phyloP scores from a whole-genome alignment of 192 early-diverging fungal species.

The Backusella tuberculispora region DNA sequence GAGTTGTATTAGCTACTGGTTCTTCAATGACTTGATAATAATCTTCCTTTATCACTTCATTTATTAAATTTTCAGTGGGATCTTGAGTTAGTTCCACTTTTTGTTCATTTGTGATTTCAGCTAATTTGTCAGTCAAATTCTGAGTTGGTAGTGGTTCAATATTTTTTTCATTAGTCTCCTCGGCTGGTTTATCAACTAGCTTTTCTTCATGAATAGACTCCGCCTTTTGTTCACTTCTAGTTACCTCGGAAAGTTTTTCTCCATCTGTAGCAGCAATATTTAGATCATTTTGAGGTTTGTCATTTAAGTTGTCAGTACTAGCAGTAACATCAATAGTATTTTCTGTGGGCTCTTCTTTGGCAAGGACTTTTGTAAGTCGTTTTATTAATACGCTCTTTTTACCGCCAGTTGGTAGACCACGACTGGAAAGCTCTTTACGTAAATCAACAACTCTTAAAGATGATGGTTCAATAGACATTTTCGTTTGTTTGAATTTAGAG shows the following conservation, averaged over 20 bases:
- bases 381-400: slow-evolving; percentile 68
- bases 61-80: background rate
- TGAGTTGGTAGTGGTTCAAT: background rate
- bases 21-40: too few relatives aligned
- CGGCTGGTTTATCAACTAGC: background rate
- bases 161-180: background rate
- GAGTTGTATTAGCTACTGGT: background rate
- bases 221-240: background rate
- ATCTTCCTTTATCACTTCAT: too few relatives aligned
- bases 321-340: too few relatives aligned
- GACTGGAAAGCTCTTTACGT: slow-evolving; percentile 54
- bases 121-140: background rate
- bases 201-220: background rate
- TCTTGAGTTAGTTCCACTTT: background rate
- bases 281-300: background rate
- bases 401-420: slow-evolving; percentile 60
- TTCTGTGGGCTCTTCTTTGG: background rate
- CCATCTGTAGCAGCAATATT: background rate
- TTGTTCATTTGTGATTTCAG: background rate
- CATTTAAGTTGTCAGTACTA: background rate
- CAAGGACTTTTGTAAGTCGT: slow-evolving; percentile 60
- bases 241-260: background rate
- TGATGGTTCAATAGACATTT: slow-evolving; percentile 24
- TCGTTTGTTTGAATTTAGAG: background rate
- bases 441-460: slow-evolving; percentile 39